These are phyloP conservation scores for Fusarium subtropicale DNA, from an alignment of 2,329 filamentous ascomycete genomes.

Conservation along the genomic window DNA sequence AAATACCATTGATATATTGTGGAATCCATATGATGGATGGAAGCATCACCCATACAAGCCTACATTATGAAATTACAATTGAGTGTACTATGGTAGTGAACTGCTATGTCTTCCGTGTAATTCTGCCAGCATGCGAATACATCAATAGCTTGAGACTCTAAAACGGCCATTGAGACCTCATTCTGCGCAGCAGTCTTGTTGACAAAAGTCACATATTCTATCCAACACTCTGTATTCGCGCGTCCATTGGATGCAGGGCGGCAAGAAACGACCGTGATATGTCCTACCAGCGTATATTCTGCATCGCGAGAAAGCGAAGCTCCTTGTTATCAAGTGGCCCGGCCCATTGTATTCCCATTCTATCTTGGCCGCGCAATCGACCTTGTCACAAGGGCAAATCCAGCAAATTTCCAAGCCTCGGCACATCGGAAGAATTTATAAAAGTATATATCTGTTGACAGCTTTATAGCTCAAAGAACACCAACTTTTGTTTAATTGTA, in stretches of 20 bases:
- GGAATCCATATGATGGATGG: neutral
- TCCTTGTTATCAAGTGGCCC: neutral
- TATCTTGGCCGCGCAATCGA: neutral
- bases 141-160: neutral
- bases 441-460: neutral
- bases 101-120: too few relatives aligned
- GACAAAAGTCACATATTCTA: neutral
- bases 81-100: neutral
- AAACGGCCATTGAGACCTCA: neutral
- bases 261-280: neutral
- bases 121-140: neutral
- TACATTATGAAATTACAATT: neutral
- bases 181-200: neutral
- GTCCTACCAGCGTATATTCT: neutral
- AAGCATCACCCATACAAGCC: neutral
- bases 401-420: neutral
- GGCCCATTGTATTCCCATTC: neutral
- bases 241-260: neutral
- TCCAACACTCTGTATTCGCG: neutral
- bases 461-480: neutral
- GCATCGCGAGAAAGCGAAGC: neutral
- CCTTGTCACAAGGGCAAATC: neutral
- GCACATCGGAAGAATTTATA: neutral
- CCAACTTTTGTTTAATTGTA: neutral
- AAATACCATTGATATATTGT: neutral